Evolutionary conservation across 78 protist species (phyloP), one percentile per base, ranked within the genome.

Genomic region (Parvularia atlantis): DNA sequence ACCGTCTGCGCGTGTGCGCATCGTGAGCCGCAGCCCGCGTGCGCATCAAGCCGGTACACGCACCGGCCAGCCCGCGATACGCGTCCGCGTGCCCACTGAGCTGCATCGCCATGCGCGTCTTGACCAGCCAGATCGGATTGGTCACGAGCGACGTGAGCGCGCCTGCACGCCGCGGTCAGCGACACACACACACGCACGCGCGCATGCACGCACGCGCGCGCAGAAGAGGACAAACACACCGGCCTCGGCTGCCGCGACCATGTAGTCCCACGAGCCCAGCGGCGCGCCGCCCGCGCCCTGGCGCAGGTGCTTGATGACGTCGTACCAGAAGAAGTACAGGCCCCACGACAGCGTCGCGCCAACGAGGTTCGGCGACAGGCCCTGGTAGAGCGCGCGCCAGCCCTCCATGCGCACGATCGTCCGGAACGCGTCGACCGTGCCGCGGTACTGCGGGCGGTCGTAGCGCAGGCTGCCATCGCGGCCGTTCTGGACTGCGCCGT

Each of bases 61-160:
- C 24, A 40, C 11, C 37, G 48, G 5, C 68, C n/a, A 13, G 28
- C 68, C 6, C 26, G 36, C 1, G 48, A 35, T 41, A n/a, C 39
- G 16, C 11, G 66, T 3, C 24, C 19, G 37, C 28, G n/a, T n/a
- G n/a, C n/a, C n/a, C n/a, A n/a, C n/a, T n/a, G n/a, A n/a, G n/a
- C n/a, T n/a, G n/a, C n/a, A n/a, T 28, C 20, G 13, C 39, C 62
- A 69, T 53, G 28, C 74, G 59, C 57, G 74, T 69, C 41, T 69
- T 69, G 35, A 69, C 53, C 3, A 69, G 44, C 74, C 74, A 69
- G 63, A 69, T 69, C 10, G 74, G 74, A 10, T 69, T 69, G 35
- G 74, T 69, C 40, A 69, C 24, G 52, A 69, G 16, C 9, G 2
- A 6, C 17, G 65, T 41, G 62, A 9, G 1, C 36, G 33, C 48